Percentiles rank a stretch among this genome's conserved stretches.
Evolutionary conservation across 768 basidiomycete species (phyloP).

Genomic region (Rhodosporidiobolus sp.): DNA sequence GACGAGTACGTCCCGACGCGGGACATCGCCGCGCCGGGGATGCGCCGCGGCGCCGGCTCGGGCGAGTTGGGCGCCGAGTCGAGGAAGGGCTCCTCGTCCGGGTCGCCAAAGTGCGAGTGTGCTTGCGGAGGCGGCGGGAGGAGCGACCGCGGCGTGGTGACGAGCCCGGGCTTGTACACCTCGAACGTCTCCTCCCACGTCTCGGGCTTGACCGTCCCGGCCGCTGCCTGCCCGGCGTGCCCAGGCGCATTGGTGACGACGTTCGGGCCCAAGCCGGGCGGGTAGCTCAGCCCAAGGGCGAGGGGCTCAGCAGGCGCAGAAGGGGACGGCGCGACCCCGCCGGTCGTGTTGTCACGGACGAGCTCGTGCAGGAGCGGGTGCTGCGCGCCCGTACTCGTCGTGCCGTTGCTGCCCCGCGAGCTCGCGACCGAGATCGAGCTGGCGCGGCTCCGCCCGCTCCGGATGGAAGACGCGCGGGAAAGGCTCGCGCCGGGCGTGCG

Average conservation of each 20-base stretch:
- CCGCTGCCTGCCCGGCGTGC: neutral
- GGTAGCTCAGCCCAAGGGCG: too few relatives aligned
- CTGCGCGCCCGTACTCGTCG: slow-evolving; percentile 9
- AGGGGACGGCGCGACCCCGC: slow-evolving; percentile 14
- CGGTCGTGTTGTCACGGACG: slow-evolving; percentile 33
- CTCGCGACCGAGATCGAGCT: neutral
- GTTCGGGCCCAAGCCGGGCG: neutral
- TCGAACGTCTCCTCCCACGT: slow-evolving; percentile 32
- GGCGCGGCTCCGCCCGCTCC: neutral
- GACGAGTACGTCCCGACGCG: slow-evolving; percentile 25
- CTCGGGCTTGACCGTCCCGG: neutral
- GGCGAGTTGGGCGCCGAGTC: slow-evolving; percentile 25
- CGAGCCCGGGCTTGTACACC: slow-evolving; percentile 24
- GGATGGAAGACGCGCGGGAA: too few relatives aligned
- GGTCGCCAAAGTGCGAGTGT: neutral
- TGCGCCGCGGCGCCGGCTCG: neutral
- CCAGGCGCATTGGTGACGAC: neutral
- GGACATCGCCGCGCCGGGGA: neutral
- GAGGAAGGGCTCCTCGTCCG: slow-evolving; percentile 23
- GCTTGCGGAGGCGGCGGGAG: slow-evolving; percentile 12
- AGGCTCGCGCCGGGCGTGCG: neutral
- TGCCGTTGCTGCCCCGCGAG: slow-evolving; percentile 12
- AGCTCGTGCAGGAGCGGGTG: slow-evolving; percentile 29
- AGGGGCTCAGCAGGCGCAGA: neutral
- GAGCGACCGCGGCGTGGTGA: slow-evolving; percentile 19